Evolutionary conservation across 371 early-diverging fungal genomes (phyloP), one percentile per base, ranked within the genome.

Genomic region (Chytridiales sp.): DNA sequence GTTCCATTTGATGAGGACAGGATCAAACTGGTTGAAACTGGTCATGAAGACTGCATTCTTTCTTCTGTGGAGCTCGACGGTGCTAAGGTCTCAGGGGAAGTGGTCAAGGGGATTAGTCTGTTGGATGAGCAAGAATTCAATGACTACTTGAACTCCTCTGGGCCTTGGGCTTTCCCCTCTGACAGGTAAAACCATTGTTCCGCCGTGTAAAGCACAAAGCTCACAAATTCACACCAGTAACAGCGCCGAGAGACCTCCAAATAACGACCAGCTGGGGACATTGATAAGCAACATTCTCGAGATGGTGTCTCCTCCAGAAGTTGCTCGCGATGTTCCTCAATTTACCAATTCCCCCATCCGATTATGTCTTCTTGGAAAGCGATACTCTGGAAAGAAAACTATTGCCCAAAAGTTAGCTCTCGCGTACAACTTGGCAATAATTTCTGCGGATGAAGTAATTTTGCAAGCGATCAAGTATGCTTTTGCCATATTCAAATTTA

Each of bases 121-220:
- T 49, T 82, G 22, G 83, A 82, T 52, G 69, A 74, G 36, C 42
- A 62, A n/a, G 83, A 82, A 62, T 78, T 82, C 40, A 31, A 51
- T 19, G 71, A 81, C 30, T 82, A 82, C 53, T 36, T 82, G 22
- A 31, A 56, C 24, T 72, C 72, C 9, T 34, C 50, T 4, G 78
- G 74, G 1, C 60, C 62, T 21, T 81, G 82, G 82, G 26, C 51
- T 2, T 65, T 61, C 21, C 24, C 49, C 5, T 34, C 19, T 2
- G 68, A 70, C n/a, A 49, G 47, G 68, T 74, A 35, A 44, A 53
- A 42, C 22, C 2, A 3, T 47, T 44, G 9, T 34, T n/a, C 5
- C 17, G 0, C 3, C 6, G 4, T 31, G 1, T 1, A n/a, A 8
- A 3, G 0, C 3, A n/a, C n/a, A n/a, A n/a, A n/a, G n/a, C n/a